Conservation (phyloP, 176 grass and related monocot species). For the Oryza officinalis region DNA sequence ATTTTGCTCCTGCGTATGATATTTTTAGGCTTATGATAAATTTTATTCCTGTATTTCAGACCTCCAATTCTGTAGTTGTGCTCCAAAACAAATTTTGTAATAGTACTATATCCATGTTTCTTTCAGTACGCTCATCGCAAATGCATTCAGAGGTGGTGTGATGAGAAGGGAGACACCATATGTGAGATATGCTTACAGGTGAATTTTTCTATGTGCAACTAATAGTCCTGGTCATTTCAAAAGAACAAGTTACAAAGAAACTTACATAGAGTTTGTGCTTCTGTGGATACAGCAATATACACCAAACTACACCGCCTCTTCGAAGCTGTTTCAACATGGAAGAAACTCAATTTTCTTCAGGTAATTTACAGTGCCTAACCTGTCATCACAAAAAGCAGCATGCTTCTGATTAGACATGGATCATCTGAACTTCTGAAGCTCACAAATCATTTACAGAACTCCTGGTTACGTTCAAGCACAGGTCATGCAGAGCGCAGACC, state of each 20-base stretch:
- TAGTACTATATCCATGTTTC: not conserved
- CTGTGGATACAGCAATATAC: conserved; percentile 45
- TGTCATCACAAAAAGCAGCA: not conserved
- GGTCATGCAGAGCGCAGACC: conserved; percentile 12
- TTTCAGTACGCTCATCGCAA: conserved; percentile 71
- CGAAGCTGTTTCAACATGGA: conserved; percentile 53
- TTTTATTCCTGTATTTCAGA: not conserved
- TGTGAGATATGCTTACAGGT: conserved; percentile 97
- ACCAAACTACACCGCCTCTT: conserved; percentile 52
- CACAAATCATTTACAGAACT: conserved; percentile 27
- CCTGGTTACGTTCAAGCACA: conserved; percentile 46
- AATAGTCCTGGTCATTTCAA: not conserved
- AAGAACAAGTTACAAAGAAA: not conserved
- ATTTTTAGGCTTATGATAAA: not conserved
- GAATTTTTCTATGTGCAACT: conserved; percentile 1
- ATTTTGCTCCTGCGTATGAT: not conserved
- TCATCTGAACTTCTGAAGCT: not conserved
- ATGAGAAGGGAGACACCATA: conserved; percentile 78
- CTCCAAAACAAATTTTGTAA: not conserved
- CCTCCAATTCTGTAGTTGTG: not conserved
- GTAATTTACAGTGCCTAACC: conserved; percentile 8
- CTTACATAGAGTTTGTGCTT: not conserved
- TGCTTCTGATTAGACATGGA: not conserved
- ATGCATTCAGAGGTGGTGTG: conserved; percentile 86
- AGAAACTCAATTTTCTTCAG: conserved; percentile 65